These are phyloP conservation scores for Hanseniaspora hatyaiensis DNA, from an alignment of 805 yeast genomes.

Conservation along the genomic window DNA sequence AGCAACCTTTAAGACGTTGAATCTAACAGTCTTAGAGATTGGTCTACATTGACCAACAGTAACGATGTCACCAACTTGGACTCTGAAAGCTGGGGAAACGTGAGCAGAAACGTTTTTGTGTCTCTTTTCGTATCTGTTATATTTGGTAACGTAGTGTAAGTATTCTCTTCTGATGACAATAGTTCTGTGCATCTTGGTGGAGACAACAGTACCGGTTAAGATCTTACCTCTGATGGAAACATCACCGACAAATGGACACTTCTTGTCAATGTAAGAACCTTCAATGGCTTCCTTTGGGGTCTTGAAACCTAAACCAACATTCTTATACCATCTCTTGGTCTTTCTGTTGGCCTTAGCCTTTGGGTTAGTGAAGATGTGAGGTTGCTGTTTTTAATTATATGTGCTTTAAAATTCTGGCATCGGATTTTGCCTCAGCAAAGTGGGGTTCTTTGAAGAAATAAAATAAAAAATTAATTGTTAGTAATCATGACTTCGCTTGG, in stretches of 20 bases:
- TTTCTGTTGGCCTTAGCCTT: conserved; percentile 96
- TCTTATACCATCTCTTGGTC: conserved; percentile 99
- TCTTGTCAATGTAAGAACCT: conserved; percentile 99
- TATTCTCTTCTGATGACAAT: conserved; percentile 99
- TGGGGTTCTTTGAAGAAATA: too few species aligned
- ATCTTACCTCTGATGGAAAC: conserved; percentile 99
- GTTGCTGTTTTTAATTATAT: conserved; percentile 54
- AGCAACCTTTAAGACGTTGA: conserved; percentile 95
- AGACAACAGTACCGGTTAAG: conserved; percentile 97
- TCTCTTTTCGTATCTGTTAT: conserved; percentile 99
- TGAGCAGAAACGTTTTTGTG: conserved; percentile 99
- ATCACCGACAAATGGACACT: conserved; percentile 97
- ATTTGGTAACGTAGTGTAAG: conserved; percentile 99
- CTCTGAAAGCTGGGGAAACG: conserved; percentile 99
- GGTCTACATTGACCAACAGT: conserved; percentile 99
- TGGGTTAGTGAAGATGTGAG: conserved; percentile 99
- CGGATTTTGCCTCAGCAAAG: too few species aligned
- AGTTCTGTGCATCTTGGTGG: conserved; percentile 99
- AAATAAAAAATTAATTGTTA: conserved; percentile 9
- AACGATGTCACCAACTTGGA: conserved; percentile 95
- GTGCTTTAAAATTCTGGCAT: too few species aligned
- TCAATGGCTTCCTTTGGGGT: conserved; percentile 98
- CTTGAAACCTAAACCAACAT: conserved; percentile 99
- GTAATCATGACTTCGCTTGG: too few species aligned
- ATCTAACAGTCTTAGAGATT: conserved; percentile 98